Conservation (phyloP, 2,329 filamentous ascomycete species). For the Pseudohalonectria lignicola region DNA sequence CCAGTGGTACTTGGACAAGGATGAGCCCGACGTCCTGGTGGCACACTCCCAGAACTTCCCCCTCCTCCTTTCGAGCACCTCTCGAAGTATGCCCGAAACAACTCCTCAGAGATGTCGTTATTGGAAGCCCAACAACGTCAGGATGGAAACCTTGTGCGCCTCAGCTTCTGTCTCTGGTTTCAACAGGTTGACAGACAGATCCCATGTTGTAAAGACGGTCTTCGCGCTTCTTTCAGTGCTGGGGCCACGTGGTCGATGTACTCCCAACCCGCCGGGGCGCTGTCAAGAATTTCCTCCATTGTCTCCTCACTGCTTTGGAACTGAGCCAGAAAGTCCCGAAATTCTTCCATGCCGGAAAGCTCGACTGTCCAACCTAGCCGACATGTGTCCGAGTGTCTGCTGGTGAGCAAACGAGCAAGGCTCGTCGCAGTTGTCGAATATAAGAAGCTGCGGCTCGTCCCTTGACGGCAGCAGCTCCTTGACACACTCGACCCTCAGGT, state of each 20-base stretch:
- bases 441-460: not conserved
- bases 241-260: not conserved
- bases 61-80: not conserved
- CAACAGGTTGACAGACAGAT: not conserved
- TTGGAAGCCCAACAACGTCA: not conserved
- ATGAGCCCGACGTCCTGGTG: not conserved
- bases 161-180: not conserved
- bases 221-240: not conserved
- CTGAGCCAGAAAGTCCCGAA: not conserved
- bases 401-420: not conserved
- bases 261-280: not conserved
- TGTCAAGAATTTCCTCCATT: not conserved
- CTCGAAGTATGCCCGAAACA: not conserved
- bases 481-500: not conserved
- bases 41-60: not conserved
- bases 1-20: not conserved
- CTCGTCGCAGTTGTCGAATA: not conserved
- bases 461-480: not conserved
- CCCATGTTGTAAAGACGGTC: not conserved
- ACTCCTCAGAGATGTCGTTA: not conserved
- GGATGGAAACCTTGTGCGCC: not conserved
- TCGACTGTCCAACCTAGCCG: not conserved
- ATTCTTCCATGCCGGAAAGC: not conserved
- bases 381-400: not conserved
- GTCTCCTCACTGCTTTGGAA: not conserved